Conservation (phyloP, 2,329 filamentous ascomycete species). For the Iodosphaeria phyllophila region DNA sequence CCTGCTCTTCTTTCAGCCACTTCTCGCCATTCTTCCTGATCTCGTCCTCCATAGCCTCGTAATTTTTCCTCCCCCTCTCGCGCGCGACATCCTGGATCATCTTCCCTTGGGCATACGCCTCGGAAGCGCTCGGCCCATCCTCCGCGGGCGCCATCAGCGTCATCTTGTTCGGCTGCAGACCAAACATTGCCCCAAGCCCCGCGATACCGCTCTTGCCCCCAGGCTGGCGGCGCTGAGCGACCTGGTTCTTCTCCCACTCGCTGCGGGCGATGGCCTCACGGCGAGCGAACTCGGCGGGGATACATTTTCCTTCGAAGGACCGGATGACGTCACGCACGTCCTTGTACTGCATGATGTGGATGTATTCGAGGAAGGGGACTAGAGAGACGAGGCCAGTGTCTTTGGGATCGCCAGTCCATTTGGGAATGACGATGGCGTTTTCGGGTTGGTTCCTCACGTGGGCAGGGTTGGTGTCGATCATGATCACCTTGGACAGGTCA, state of each 20-base stretch:
- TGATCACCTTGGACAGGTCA: conserved; percentile 84
- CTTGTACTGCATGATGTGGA: conserved; percentile 79
- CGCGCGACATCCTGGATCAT: conserved; percentile 92
- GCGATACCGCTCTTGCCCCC: conserved; percentile 46
- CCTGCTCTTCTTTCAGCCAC: conserved; percentile 88
- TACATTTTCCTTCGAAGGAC: conserved; percentile 76
- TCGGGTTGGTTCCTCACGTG: conserved; percentile 87
- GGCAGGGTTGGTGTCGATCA: conserved; percentile 69
- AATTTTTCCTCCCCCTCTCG: conserved; percentile 79
- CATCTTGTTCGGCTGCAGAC: conserved; percentile 54
- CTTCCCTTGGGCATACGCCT: conserved; percentile 80
- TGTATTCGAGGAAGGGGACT: conserved; percentile 94
- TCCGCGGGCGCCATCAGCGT: conserved; percentile 39
- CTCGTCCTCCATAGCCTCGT: conserved; percentile 74
- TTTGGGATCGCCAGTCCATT: conserved; percentile 69
- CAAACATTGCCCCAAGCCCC: conserved; percentile 52
- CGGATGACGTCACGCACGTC: conserved; percentile 77
- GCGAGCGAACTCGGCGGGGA: conserved; percentile 75
- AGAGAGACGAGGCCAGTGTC: conserved; percentile 77
- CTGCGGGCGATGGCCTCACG: conserved; percentile 73
- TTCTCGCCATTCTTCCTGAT: conserved; percentile 87
- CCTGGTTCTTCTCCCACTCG: conserved; percentile 65
- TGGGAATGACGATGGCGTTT: conserved; percentile 80
- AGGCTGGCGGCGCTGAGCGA: conserved; percentile 45
- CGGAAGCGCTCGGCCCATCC: conserved; percentile 50